Evolutionary conservation across 208 protist genomes (phyloP).

Genomic region (Trichomonas gallinae): DNA sequence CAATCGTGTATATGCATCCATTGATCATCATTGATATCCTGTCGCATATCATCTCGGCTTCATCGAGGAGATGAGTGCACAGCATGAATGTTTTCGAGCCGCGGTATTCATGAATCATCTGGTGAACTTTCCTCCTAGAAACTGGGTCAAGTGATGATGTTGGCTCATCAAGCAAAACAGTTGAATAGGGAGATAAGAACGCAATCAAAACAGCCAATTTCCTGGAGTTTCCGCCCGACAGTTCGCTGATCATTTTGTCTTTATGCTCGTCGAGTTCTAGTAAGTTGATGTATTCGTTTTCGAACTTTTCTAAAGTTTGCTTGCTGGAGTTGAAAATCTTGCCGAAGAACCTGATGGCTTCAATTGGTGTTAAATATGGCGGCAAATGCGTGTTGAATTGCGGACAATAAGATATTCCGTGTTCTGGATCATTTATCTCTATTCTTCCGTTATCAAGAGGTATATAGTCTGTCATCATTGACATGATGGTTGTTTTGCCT

Average conservation of each 20-base stretch:
- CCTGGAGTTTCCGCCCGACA: neutral
- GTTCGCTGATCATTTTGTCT: neutral
- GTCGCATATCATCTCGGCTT: neutral
- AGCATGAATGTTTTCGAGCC: neutral
- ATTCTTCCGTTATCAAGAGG: too few relatives aligned
- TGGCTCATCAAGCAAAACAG: neutral
- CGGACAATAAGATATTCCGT: too few relatives aligned
- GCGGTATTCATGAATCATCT: neutral
- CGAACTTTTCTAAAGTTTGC: neutral
- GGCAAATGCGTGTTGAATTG: neutral
- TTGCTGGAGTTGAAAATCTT: neutral
- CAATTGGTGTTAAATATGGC: neutral
- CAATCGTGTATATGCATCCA: neutral
- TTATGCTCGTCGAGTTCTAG: neutral
- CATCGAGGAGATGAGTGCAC: neutral
- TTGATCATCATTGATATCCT: neutral
- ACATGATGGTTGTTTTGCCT: too few relatives aligned
- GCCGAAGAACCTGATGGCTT: neutral
- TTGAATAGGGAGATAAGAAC: neutral
- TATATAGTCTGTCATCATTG: too few relatives aligned
- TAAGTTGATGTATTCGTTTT: neutral
- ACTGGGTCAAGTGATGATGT: neutral
- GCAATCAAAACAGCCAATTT: neutral
- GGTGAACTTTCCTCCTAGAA: neutral
- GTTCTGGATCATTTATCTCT: too few relatives aligned